phyloP scores from a whole-genome alignment of 225 moss, liverwort and hornwort genomes.

The Takakia lepidozioides region DNA sequence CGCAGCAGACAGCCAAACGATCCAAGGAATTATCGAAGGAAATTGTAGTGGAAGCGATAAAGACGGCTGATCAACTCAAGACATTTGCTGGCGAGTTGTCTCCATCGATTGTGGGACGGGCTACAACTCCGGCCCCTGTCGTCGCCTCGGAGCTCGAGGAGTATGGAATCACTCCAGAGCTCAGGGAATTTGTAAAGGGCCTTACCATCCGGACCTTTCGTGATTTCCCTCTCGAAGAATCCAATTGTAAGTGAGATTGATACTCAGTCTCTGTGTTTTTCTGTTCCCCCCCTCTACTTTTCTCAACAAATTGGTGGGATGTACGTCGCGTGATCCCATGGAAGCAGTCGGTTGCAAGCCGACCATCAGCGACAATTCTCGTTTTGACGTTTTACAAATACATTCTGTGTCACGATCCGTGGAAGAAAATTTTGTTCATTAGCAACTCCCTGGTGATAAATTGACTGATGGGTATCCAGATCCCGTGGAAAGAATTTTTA shows the following conservation, averaged over 20 bases:
- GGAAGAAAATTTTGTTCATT: too few species aligned
- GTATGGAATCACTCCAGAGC: slow-evolving; percentile 78
- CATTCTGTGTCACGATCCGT: too few species aligned
- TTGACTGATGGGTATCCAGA: too few species aligned
- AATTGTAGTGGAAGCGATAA: slow-evolving; percentile 64
- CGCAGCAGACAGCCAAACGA: slow-evolving; percentile 78
- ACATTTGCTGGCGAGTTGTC: slow-evolving; percentile 77
- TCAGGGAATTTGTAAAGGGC: slow-evolving; percentile 83
- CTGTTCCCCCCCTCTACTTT: too few species aligned
- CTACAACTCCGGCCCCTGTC: slow-evolving; percentile 14
- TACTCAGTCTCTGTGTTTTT: too few species aligned
- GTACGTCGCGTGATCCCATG: too few species aligned
- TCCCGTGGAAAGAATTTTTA: too few species aligned
- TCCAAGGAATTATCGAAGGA: slow-evolving; percentile 67
- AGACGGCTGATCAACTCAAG: slow-evolving; percentile 91
- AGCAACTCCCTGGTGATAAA: too few species aligned
- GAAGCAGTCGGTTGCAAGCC: too few species aligned
- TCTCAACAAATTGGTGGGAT: neutral
- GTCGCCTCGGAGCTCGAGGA: slow-evolving; percentile 68
- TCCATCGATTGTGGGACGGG: slow-evolving; percentile 36
- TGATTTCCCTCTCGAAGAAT: slow-evolving; percentile 70
- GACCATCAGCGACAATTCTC: too few species aligned
- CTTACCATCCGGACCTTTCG: slow-evolving; percentile 84
- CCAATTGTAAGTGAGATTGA: slow-evolving; percentile 42
- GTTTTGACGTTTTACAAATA: too few species aligned